Conservation (phyloP, 257 asterid genomes). For the Scutellaria barbata region DNA sequence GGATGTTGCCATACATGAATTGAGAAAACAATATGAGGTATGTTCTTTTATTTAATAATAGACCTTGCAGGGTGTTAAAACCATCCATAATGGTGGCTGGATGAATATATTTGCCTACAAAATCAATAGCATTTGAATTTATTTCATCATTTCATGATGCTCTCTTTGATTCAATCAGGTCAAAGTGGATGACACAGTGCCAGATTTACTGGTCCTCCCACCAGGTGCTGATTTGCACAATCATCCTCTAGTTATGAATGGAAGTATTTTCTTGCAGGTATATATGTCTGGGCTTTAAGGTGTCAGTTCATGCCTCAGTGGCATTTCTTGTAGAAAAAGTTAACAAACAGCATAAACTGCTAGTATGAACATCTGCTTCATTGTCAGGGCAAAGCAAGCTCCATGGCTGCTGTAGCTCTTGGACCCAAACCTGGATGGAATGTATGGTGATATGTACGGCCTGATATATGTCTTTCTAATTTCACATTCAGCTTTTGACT, state of each 20-base stretch:
- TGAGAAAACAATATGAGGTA: conserved; percentile 67
- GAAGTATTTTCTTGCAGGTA: conserved; percentile 88
- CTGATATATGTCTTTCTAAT: not conserved
- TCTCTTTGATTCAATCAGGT: conserved; percentile 53
- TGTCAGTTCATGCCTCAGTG: not conserved
- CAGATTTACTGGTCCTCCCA: conserved; percentile 76
- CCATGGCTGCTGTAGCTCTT: conserved; percentile 90
- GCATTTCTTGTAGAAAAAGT: conserved; percentile 16
- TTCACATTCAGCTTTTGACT: conserved; percentile 27
- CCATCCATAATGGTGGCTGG: too few species aligned
- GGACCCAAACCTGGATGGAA: conserved; percentile 87
- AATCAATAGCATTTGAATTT: not conserved
- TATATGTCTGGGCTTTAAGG: not conserved
- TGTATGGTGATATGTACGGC: conserved; percentile 40
- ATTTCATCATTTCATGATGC: not conserved
- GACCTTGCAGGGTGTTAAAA: not conserved
- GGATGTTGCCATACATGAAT: conserved; percentile 58
- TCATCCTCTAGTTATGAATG: conserved; percentile 76
- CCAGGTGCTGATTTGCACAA: conserved; percentile 89
- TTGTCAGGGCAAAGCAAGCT: conserved; percentile 89
- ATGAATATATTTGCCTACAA: not conserved
- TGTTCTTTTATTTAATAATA: conserved; percentile 7
- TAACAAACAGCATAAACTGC: conserved; percentile 8
- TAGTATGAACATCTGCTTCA: not conserved
- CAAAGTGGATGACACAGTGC: conserved; percentile 71